Base-by-base conservation (phyloP, 176 grass and related monocot genomes). In the Rhynchospora pubera region DNA sequence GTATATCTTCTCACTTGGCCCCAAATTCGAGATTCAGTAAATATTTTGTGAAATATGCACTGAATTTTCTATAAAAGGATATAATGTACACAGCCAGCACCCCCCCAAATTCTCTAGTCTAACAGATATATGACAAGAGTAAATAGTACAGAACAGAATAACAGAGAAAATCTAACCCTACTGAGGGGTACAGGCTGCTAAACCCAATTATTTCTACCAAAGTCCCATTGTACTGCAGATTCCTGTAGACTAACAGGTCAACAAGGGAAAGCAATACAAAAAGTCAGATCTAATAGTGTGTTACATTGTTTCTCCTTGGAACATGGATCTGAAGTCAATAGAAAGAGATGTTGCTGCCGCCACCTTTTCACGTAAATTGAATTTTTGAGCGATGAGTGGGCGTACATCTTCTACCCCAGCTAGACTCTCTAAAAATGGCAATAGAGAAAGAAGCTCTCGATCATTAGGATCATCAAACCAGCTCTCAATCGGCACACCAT, bases 401-500 rank as follows among this genome's bases (percentile, higher is more conserved):
- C 93, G 87, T 53, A 93, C 93, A 56, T 97, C 93, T 72, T 93
- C 87, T 57, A 85, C 85, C 0, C 89, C 89, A 48, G 85, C 93
- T 63, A 97, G 53, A 74, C 89, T 93, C 85, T 97, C 91, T 50
- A 97, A 79, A 75, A 97, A 93, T 1, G 93, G 93, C 48, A 97
- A 83, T 62, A 97, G 57, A 18, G 68, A 89, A 65, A 91, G 82
- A 28, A 97, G 78, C 80, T 93, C 93, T 7, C 22, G 82, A 68
- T 93, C 93, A 65, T 91, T 89, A 3, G 86, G 91, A 68, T 93
- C 89, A 61, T 93, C 91, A 3, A 97, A 97, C 93, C 93, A 97
- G 87, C 93, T 97, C 69, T 97, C 93, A 18, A 97, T 97, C 18
- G 93, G 93, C 77, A 97, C 88, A 39, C 93, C 93, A 32, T 97